These are phyloP conservation scores for Leccinum laetum DNA, from an alignment of 1,284 basidiomycete genomes.

Conservation along the genomic window DNA sequence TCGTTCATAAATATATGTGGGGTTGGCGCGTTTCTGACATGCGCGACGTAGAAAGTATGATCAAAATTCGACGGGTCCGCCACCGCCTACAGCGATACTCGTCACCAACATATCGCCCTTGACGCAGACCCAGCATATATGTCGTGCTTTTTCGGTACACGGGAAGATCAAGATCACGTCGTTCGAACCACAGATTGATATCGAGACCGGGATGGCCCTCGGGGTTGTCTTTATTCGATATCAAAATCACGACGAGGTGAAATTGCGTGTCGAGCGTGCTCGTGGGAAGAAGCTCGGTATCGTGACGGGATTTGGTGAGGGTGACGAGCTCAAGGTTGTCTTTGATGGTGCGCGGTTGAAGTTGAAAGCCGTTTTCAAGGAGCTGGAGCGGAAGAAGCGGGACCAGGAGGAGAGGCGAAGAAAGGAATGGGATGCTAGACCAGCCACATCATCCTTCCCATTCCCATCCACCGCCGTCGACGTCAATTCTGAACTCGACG, in stretches of 20 bases:
- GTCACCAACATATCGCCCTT: constrained; percentile 75
- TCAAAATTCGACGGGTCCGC: constrained; percentile 67
- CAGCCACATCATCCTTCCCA: constrained; percentile 11
- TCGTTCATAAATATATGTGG: constrained; percentile 15
- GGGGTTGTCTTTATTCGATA: constrained; percentile 85
- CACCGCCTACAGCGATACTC: constrained; percentile 79
- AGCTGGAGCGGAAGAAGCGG: constrained; percentile 53
- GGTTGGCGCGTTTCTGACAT: constrained; percentile 12
- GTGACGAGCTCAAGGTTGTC: constrained; percentile 56
- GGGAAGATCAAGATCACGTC: constrained; percentile 58
- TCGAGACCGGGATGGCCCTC: constrained; percentile 77
- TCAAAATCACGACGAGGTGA: constrained; percentile 58
- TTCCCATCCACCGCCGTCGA: constrained; percentile 18
- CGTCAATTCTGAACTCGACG: constrained; percentile 27
- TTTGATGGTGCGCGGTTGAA: constrained; percentile 63
- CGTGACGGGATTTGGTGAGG: constrained; percentile 33
- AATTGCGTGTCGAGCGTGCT: constrained; percentile 60
- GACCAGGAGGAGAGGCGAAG: constrained; percentile 51
- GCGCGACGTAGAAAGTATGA: constrained; percentile 68
- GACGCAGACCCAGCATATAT: constrained; percentile 66
- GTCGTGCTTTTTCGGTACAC: constrained; percentile 66
- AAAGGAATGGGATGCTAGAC: constrained; percentile 34
- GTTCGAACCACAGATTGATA: constrained; percentile 83
- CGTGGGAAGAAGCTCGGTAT: constrained; percentile 50
- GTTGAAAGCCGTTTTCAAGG: constrained; percentile 58